A percentile compares a stretch with the other conserved stretches of the same genome.
Conservation (phyloP, 2,329 filamentous ascomycete species). For the Aureobasidium lini region DNA sequence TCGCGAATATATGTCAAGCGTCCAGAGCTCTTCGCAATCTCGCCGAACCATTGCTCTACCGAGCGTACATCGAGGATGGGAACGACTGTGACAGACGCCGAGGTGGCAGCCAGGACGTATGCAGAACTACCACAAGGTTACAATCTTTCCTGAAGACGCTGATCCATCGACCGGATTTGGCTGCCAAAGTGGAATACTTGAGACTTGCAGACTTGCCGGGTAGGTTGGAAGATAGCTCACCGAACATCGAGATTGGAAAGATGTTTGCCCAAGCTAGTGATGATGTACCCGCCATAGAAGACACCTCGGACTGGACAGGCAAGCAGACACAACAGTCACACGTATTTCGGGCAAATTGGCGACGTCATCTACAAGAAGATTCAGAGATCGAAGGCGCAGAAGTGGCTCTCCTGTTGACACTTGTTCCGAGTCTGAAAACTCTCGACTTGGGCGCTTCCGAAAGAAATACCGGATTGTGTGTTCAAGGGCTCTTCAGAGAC, state of each 20-base stretch:
- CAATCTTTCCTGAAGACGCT: neutral
- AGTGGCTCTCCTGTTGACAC: neutral
- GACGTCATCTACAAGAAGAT: neutral
- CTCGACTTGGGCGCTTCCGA: neutral
- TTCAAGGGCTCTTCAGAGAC: neutral
- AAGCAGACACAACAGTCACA: neutral
- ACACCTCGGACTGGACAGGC: too few species aligned
- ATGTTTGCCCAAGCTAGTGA: neutral
- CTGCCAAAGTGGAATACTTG: neutral
- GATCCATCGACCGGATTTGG: neutral
- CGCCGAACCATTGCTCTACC: neutral
- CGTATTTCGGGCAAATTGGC: neutral
- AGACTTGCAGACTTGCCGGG: neutral
- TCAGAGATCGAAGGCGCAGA: neutral
- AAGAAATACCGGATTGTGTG: neutral
- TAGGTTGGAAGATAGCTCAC: neutral
- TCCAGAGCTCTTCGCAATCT: neutral
- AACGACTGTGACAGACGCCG: neutral
- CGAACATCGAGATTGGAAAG: neutral
- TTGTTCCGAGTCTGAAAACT: neutral
- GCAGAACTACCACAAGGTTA: neutral
- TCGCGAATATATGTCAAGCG: neutral
- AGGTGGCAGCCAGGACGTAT: neutral
- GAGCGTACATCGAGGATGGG: neutral
- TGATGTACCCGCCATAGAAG: neutral